Evolutionary conservation across 2,329 filamentous ascomycete genomes (phyloP), one percentile per base, ranked within the genome.

Genomic region (Neopestalotiopsis sp.): DNA sequence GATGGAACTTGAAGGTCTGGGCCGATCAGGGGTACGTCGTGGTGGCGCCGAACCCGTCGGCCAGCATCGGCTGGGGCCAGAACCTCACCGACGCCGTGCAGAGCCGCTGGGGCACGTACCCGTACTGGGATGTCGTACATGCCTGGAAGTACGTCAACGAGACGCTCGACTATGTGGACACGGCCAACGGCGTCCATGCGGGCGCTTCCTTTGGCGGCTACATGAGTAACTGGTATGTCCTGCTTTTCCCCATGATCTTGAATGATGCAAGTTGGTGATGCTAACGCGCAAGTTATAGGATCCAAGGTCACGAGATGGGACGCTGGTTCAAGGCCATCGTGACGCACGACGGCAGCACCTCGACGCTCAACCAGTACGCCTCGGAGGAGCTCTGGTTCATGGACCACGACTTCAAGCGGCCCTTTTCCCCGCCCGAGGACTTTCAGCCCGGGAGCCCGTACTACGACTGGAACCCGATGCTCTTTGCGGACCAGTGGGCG

Each of bases 11-110:
- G 20, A 84, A 85, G 42, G 80, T 87, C 61, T 88, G 87, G 76
- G 86, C 86, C 6, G 86, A 88, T 70, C 86, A 88, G 73, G 86
- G 86, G 59, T 88, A 88, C 72, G 81, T 88, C 38, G 86, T 88
- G 4, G 80, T 88, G 59, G 81, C 84, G 6, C 86, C 86, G 9
- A 88, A 88, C 71, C 86, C 86, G 3, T 86, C 85, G 1, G 86
- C 85, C 14, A 86, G 83, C 68, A 86, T 84, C 5, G 84, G 86
- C 12, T 88, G 86, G 72, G 86, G 86, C 2, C 86, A 88, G 74
- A 77, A 80, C 3, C 84, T 88, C 67, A 87, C 85, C 1, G 86
- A 88, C 74, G 80, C 81, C 0, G 85, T 88, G 61, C 79, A 80
- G 28, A 82, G 82, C 14, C 77, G 80, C 57, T 88, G 86, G 86